A percentile compares a stretch with the other conserved stretches of the same genome.
Conservation (phyloP, 2,329 filamentous ascomycete genomes). For the Biscogniauxia sp. region DNA sequence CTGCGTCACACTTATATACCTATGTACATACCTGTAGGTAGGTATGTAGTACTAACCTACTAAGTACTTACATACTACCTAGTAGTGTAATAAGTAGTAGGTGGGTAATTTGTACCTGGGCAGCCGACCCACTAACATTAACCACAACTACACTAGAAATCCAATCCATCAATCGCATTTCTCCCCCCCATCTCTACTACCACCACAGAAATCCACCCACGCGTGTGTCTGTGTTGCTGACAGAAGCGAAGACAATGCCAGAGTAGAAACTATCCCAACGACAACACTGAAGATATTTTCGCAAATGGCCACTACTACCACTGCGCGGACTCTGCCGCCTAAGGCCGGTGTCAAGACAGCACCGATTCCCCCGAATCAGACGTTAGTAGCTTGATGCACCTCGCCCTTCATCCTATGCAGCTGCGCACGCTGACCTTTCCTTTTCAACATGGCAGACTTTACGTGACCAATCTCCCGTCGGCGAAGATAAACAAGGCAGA, state of each 20-base stretch:
- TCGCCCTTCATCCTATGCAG: slow-evolving; percentile 11
- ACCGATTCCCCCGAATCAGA: slow-evolving; percentile 68
- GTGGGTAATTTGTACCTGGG: background rate
- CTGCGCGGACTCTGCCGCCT: slow-evolving; percentile 25
- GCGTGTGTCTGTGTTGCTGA: background rate
- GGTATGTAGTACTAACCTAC: background rate
- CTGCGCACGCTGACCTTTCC: slow-evolving; percentile 3
- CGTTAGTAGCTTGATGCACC: slow-evolving; percentile 48
- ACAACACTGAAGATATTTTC: background rate
- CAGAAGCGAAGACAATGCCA: background rate
- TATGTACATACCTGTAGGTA: background rate
- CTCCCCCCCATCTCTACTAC: background rate
- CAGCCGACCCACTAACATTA: background rate
- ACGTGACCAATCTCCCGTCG: slow-evolving; percentile 80
- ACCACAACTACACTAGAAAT: no score
- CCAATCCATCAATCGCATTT: background rate
- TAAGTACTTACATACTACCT: background rate
- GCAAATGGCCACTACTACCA: slow-evolving; percentile 35
- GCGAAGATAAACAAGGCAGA: slow-evolving; percentile 89
- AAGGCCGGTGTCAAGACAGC: slow-evolving; percentile 46
- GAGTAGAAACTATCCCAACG: background rate
- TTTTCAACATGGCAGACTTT: slow-evolving; percentile 58
- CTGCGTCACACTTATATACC: background rate
- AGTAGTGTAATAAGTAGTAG: no score
- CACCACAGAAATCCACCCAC: background rate